phyloP scores from a whole-genome alignment of 306 rosid species.

The Argentina anserina region DNA sequence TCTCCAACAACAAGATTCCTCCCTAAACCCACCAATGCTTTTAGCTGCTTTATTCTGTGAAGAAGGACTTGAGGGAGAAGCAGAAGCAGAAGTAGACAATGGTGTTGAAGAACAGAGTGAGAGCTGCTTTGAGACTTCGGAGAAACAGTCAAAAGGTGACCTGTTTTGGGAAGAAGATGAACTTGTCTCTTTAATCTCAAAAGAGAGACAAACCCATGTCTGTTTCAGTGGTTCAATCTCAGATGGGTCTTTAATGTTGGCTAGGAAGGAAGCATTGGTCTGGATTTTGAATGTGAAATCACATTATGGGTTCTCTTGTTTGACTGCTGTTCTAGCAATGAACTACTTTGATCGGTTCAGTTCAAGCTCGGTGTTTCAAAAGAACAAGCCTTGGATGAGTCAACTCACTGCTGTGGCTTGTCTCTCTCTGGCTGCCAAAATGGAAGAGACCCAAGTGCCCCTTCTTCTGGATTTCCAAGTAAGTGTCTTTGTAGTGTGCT shows the following conservation, averaged over 20 bases:
- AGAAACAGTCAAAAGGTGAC: constrained; percentile 43
- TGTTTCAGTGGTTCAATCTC: constrained; percentile 16
- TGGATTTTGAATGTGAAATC: constrained; percentile 68
- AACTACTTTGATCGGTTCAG: constrained; percentile 88
- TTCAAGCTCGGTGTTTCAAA: constrained; percentile 46
- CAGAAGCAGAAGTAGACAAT: constrained; percentile 9
- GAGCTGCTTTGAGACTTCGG: constrained; percentile 18
- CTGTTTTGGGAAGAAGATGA: constrained; percentile 64
- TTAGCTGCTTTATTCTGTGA: constrained; percentile 66
- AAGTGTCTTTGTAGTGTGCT: constrained; percentile 21
- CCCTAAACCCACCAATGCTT: constrained; percentile 38
- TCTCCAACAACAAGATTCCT: constrained; percentile 33
- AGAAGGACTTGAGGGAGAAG: constrained; percentile 37
- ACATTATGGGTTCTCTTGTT: constrained; percentile 58
- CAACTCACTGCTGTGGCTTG: constrained; percentile 81
- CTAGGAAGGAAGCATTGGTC: constrained; percentile 53
- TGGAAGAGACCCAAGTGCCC: constrained; percentile 83
- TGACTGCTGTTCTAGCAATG: constrained; percentile 75
- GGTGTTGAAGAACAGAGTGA: constrained; percentile 27
- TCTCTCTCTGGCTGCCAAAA: constrained; percentile 82
- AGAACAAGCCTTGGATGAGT: constrained; percentile 81
- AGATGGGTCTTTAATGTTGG: constrained; percentile 42
- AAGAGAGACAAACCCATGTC: constrained; percentile 55
- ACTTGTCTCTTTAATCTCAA: constrained; percentile 54
- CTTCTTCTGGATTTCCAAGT: constrained; percentile 83